Evolutionary conservation across 2,329 filamentous ascomycete genomes (phyloP), one percentile per base, ranked within the genome.

Genomic region (Verticillium isaacii): DNA sequence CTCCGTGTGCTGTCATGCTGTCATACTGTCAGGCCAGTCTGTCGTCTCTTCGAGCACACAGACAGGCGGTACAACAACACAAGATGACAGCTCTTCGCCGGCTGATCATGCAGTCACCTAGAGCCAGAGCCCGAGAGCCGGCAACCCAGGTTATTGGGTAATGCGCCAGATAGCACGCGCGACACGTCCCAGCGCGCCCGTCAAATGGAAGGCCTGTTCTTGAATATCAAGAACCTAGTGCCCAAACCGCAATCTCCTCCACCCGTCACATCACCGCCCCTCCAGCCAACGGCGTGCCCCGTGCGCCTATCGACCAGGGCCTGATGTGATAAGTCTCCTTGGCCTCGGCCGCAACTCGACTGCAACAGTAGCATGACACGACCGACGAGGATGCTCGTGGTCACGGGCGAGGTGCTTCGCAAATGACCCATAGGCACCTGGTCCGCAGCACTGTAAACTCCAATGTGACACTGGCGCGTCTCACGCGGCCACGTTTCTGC

Each of bases 241-340:
- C 45, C 11, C n/a, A 52, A 52, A 52, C 45, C 45, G 45, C 45
- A 52, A 52, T 52, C 19, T 52, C 45, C 45, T 19, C 23, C 45
- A n/a, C 11, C 45, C 11, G 32, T 62, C 37, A 50, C 63, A 62
- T 57, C 60, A 65, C 64, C 62, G 59, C 59, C 60, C 57, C 61
- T 65, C 45, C 63, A 65, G 62, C 60, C 63, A 62, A 56, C 58
- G 57, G 37, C 17, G 41, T 60, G 57, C 60, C 62, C 66, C 67
- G 67, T 67, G 67, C 67, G 59, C 64, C 61, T 64, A 67, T 68
- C 61, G 64, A 50, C 65, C 59, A 66, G 61, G 66, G 62, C 62
- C 50, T 52, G 45, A 23, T 52, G 45, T 52, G 45, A 52, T 52
- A 52, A 52, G 45, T 52, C 23, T 52, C 37, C 45, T 52, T 52